Conservation (phyloP, 345 rosid species). For the Citrus australasica region DNA sequence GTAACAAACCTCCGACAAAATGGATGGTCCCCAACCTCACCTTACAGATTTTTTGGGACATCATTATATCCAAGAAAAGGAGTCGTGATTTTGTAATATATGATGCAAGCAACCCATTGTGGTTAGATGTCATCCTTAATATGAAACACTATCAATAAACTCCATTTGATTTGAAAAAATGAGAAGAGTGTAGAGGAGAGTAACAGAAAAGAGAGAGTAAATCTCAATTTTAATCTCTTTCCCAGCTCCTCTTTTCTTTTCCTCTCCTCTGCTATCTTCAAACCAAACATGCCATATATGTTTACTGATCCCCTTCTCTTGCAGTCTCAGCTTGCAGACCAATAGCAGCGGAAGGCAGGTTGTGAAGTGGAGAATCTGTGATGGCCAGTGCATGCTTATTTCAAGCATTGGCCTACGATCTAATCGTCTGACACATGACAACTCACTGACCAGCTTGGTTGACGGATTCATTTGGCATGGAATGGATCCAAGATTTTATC, state of each 20-base stretch:
- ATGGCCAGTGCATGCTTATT: neutral
- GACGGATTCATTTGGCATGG: neutral
- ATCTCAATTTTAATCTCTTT: too few species aligned
- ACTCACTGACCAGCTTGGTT: neutral
- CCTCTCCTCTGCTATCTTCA: too few species aligned
- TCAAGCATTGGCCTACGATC: neutral
- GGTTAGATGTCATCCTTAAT: neutral
- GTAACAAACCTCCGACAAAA: slow-evolving; percentile 24
- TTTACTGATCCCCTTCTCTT: too few species aligned
- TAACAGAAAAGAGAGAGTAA: too few species aligned
- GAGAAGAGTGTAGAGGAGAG: neutral
- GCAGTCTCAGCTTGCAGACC: too few species aligned
- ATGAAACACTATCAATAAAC: neutral
- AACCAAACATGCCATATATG: too few species aligned
- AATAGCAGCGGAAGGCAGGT: neutral
- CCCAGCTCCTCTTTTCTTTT: too few species aligned
- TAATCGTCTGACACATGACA: neutral
- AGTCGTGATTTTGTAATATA: neutral
- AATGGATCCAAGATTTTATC: neutral
- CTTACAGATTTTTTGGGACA: neutral
- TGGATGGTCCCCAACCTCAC: slow-evolving; percentile 29
- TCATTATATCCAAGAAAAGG: neutral
- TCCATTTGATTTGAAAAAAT: neutral
- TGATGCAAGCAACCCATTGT: neutral
- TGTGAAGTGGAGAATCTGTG: neutral